Evolutionary conservation across 192 early-diverging fungal species (phyloP), one percentile per base, ranked within the genome.

Genomic region (Coemansia sp.): DNA sequence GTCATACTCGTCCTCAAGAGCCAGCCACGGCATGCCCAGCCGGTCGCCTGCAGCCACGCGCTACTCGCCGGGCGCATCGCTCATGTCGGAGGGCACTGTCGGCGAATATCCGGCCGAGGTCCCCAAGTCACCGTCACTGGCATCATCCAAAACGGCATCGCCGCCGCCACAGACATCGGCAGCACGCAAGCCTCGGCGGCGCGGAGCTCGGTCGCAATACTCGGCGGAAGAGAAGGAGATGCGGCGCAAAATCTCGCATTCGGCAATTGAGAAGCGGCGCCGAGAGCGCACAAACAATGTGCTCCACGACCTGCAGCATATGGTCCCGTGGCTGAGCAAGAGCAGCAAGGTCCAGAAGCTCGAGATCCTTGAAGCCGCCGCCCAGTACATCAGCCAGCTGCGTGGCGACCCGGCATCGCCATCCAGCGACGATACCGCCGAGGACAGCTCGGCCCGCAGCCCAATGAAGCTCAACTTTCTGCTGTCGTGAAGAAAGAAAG

Each of bases 201-300:
- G 73, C 6, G 73, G 73, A 5, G 33, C 65, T 32, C 62, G 62
- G 27, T 62, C 73, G 5, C 35, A 54, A 35, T 65, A 59, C 49
- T 65, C 69, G 10, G 81, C 81, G 6, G 81, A 82, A 23, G 75
- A 82, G 43, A 81, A 87, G 43, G 89, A 93, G 52, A 64, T 85
- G 58, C 83, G 85, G 56, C 86, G 93, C 54, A 93, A 93, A 62
- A 86, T 90, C 9, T 91, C 92, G 0, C 93, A 95, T 50, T 91
- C 89, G 28, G 89, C 89, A 1, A 94, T 95, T 28, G 93, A 95
- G 65, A 83, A 91, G 28, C 84, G 91, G 32, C 85, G 93, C 44
- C 88, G 93, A 23, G 93, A 95, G 65, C 84, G 89, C 19, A 95
- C 92, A 62, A 95, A 95, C 63, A 83, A 88, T 52, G 91, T 91